These are phyloP conservation scores for Gillenia trifoliata DNA, from an alignment of 306 rosid species.

Conservation along the genomic window DNA sequence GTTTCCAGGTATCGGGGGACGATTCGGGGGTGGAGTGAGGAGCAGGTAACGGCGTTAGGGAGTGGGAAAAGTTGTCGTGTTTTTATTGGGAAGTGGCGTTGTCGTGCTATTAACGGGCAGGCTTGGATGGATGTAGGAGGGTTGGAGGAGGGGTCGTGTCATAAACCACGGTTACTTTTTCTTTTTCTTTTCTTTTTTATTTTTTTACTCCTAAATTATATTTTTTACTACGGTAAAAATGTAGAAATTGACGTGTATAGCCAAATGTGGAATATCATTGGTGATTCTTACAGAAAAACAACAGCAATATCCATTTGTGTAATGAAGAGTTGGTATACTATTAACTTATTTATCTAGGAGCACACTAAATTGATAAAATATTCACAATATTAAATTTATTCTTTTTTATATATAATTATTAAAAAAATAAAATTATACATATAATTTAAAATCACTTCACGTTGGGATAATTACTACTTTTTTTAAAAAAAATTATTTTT, in stretches of 20 bases:
- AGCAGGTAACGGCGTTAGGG: conserved; percentile 31
- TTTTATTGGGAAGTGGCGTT: conserved; percentile 63
- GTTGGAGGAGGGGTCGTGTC: conserved; percentile 22
- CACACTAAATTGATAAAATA: too few species aligned
- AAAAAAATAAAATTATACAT: too few species aligned
- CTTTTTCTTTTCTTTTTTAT: neutral
- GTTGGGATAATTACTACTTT: too few species aligned
- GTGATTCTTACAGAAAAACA: too few species aligned
- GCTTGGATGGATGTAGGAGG: conserved; percentile 15
- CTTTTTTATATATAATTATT: too few species aligned
- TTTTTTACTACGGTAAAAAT: neutral
- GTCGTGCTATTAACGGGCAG: conserved; percentile 61
- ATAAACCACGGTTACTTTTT: conserved; percentile 21
- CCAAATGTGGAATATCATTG: too few species aligned
- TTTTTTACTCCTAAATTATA: neutral
- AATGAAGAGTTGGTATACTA: too few species aligned
- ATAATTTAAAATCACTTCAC: too few species aligned
- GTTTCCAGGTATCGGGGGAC: neutral
- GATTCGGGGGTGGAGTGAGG: conserved; percentile 1
- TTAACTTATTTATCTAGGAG: too few species aligned
- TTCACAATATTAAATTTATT: too few species aligned
- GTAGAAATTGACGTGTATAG: neutral
- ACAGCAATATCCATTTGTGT: too few species aligned
- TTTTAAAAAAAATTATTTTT: too few species aligned
- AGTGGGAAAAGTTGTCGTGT: conserved; percentile 36